Conservation (phyloP, 73 alveolate species). For the Paramecium octaurelia region DNA sequence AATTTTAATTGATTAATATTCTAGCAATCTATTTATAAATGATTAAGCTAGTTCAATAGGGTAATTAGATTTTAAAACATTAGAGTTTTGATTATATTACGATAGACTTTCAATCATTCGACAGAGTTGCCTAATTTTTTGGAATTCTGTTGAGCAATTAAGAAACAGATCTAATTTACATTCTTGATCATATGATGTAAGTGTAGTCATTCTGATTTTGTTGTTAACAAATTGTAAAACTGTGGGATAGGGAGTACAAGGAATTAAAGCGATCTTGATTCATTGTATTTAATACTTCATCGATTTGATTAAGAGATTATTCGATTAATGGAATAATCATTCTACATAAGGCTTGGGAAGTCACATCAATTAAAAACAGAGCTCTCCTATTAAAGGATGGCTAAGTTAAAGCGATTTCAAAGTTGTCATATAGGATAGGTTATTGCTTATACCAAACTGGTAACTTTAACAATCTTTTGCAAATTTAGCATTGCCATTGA, state of each 20-base stretch:
- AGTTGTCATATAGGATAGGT: not conserved
- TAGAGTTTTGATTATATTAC: not conserved
- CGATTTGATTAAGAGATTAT: not conserved
- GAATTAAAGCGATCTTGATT: not conserved
- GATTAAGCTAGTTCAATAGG: not conserved
- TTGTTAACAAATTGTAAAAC: not conserved
- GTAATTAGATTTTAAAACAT: not conserved
- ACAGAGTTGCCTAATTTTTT: not conserved
- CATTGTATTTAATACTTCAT: not conserved
- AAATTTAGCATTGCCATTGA: not conserved
- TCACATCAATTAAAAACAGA: not conserved
- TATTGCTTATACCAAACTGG: constrained; percentile 21
- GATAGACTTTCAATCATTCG: not conserved
- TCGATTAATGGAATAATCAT: constrained; percentile 15
- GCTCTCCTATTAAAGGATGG: not conserved
- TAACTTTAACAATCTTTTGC: not conserved
- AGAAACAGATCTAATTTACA: not conserved
- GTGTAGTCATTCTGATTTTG: not conserved
- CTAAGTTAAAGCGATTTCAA: not conserved
- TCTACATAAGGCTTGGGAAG: not conserved
- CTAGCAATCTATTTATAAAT: not conserved
- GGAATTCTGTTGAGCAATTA: not conserved
- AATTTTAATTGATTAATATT: constrained; percentile 10
- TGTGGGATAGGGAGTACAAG: constrained; percentile 43
- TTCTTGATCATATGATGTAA: not conserved